A percentile compares a stretch with the other conserved stretches of the same genome.
These are phyloP conservation scores for Pseudocercospora fuligena DNA, from an alignment of 2,329 filamentous ascomycete genomes.

Conservation along the genomic window DNA sequence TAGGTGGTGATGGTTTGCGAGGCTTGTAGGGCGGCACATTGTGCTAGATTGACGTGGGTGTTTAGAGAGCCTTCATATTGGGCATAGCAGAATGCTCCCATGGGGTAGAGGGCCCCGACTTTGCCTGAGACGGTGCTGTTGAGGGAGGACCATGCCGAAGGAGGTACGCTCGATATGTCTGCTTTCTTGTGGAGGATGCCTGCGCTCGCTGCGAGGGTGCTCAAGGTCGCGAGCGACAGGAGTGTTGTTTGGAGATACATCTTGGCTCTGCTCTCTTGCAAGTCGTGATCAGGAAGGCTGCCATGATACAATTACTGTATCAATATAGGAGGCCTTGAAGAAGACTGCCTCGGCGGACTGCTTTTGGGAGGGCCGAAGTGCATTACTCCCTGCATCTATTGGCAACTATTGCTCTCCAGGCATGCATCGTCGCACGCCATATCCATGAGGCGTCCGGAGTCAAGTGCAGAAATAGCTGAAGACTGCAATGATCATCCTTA, in stretches of 20 bases:
- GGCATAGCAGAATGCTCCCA: constrained; percentile 8
- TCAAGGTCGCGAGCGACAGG: too few relatives aligned
- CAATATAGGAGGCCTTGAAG: not conserved
- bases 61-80: constrained; percentile 7
- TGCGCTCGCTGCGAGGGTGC: not conserved
- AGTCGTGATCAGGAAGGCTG: not conserved
- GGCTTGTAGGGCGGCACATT: constrained; percentile 3
- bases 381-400: too few relatives aligned
- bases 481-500: not conserved
- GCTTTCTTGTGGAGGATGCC: constrained; percentile 9
- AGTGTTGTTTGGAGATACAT: not conserved
- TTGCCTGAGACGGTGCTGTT: constrained; percentile 6
- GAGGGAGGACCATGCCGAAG: constrained; percentile 9
- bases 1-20: constrained; percentile 3
- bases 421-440: not conserved
- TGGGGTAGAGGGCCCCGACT: not conserved
- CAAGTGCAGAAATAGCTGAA: not conserved
- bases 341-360: not conserved
- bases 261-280: not conserved
- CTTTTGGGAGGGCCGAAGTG: not conserved
- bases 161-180: constrained; percentile 3
- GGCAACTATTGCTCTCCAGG: not conserved
- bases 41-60: constrained; percentile 2
- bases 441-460: not conserved
- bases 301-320: not conserved